A percentile compares a stretch with the other conserved stretches of the same genome.
Conservation (phyloP, 2,329 filamentous ascomycete species). For the Diplodia sapinea region DNA sequence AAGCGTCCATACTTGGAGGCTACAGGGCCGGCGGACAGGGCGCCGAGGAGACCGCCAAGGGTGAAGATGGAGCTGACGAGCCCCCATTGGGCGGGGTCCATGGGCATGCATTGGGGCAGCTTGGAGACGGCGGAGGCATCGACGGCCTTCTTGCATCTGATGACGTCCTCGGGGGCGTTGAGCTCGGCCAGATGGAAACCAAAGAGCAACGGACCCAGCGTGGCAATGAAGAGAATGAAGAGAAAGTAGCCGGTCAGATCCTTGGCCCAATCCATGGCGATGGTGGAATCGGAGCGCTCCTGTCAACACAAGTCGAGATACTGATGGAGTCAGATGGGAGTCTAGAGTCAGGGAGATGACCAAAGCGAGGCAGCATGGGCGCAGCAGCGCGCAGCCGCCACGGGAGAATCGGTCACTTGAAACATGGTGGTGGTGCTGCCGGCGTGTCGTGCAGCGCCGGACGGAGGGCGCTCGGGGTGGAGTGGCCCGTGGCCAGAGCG, state of each 20-base stretch:
- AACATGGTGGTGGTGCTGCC: background rate
- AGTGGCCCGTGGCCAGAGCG: constrained; percentile 16
- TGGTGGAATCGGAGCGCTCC: background rate
- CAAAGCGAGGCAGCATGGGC: background rate
- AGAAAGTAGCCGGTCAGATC: constrained; percentile 76
- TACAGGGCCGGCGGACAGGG: constrained; percentile 78
- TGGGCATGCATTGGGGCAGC: constrained; percentile 82
- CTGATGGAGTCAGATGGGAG: constrained; percentile 6
- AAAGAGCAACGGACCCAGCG: constrained; percentile 88
- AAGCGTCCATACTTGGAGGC: constrained; percentile 78
- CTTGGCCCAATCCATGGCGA: constrained; percentile 51
- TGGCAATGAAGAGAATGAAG: constrained; percentile 75
- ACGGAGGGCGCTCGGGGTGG: constrained; percentile 6
- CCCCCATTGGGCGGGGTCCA: constrained; percentile 81
- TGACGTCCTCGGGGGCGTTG: constrained; percentile 91
- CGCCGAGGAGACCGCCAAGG: constrained; percentile 83
- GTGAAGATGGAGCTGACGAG: constrained; percentile 91
- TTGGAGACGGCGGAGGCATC: constrained; percentile 43
- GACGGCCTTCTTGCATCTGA: constrained; percentile 75
- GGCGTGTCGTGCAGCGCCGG: background rate
- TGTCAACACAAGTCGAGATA: background rate
- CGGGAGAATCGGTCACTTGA: background rate
- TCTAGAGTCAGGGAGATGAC: background rate
- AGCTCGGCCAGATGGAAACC: constrained; percentile 94
- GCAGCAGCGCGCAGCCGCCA: no score